Conservation (phyloP, 768 basidiomycete genomes). For the Chalciporus chontae region DNA sequence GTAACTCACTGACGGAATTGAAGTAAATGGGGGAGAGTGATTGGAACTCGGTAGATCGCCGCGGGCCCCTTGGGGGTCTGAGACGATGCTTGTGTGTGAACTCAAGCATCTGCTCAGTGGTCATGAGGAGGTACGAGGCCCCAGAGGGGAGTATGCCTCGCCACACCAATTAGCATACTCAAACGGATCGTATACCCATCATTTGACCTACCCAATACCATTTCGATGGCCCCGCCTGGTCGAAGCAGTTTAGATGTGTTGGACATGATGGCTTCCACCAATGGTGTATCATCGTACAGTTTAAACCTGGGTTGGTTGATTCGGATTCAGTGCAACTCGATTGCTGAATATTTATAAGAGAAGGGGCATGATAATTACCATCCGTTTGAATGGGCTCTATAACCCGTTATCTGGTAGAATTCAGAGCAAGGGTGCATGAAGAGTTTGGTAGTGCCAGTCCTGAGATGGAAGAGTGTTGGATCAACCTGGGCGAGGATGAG, state of each 20-base stretch:
- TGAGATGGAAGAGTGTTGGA: too few relatives aligned
- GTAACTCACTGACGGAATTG: slow-evolving; percentile 26
- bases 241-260: slow-evolving; percentile 30
- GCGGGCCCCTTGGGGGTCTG: slow-evolving; percentile 9
- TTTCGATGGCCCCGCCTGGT: slow-evolving; percentile 32
- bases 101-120: slow-evolving; percentile 27
- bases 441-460: too few relatives aligned
- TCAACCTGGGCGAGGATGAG: too few relatives aligned
- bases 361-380: slow-evolving; percentile 18
- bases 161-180: background rate
- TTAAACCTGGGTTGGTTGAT: slow-evolving; percentile 21
- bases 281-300: slow-evolving; percentile 33
- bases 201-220: slow-evolving; percentile 38
- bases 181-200: background rate
- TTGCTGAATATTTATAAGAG: background rate
- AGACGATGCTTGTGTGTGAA: slow-evolving; percentile 21
- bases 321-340: background rate
- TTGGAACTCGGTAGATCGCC: slow-evolving; percentile 31
- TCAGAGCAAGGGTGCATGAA: slow-evolving; percentile 13
- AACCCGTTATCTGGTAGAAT: slow-evolving; percentile 30
- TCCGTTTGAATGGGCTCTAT: slow-evolving; percentile 26
- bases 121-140: slow-evolving; percentile 44
- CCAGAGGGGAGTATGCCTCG: slow-evolving; percentile 44
- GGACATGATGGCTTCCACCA: slow-evolving; percentile 29
- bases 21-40: slow-evolving; percentile 51